Base-by-base conservation (phyloP, 2,329 filamentous ascomycete genomes). In the Cordyceps cicadae region DNA sequence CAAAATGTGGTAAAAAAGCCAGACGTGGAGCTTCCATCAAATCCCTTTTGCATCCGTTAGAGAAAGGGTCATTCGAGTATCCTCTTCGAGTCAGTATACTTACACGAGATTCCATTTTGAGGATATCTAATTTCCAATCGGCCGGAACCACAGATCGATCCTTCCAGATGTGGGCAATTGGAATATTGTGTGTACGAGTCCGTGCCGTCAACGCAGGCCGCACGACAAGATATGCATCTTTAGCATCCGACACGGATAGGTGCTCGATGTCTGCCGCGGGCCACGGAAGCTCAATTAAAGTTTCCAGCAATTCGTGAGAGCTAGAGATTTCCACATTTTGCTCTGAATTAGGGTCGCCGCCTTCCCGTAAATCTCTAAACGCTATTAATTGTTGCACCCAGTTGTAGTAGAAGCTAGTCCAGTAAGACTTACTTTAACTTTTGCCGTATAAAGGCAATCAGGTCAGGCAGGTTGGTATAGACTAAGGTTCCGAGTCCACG, bases 1-100 rank as follows among this genome's bases (percentile, higher is more conserved):
- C 65, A 65, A 41, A 71, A 67, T n/a, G 69, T 66, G 3, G 70
- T 71, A 57, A 70, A 71, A 2, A 71, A 64, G 4, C 66, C 64
- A 2, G 64, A 66, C 9, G 65, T 67, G 45, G 59, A 67, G 54
- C 63, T 67, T n/a, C 56, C 66, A 45, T 67, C 67, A 19, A 66
- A 60, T 2, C 65, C 66, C 65, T 14, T 11, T 19, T n/a, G 5
- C 37, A 6, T 51, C 1, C 9, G 15, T 41, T 49, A 53, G 21
- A 48, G 19, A 41, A 12, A 19, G 21, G 4, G 14, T 41, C 2
- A 5, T 24, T 11, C 14, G 6, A 39, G n/a, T 14, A 1, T 24
- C 21, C 3, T 19, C 5, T 2, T 3, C 3, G 24, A 49, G 2
- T 24, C 29, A 29, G 29, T 6, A 34, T n/a, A 59, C 64, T 62